These are phyloP conservation scores for Ochetophila trinervis DNA, from an alignment of 306 rosid species.

Conservation along the genomic window DNA sequence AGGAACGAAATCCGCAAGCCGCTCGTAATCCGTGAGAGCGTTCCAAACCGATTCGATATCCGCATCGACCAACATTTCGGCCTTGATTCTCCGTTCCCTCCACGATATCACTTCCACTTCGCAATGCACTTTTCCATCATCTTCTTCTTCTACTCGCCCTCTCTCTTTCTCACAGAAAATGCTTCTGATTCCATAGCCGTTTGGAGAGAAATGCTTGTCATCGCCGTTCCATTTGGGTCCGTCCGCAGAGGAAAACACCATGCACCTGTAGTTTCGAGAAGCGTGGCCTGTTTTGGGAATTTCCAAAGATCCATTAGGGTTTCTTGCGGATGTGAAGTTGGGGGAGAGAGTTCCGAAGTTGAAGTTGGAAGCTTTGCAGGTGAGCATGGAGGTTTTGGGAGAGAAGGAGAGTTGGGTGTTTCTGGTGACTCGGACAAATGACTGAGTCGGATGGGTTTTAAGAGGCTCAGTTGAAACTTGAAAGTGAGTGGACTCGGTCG, in stretches of 20 bases:
- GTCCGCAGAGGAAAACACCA: slow-evolving; percentile 24
- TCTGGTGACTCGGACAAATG: neutral
- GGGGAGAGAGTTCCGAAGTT: slow-evolving; percentile 32
- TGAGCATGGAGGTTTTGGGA: slow-evolving; percentile 38
- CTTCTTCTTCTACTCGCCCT: slow-evolving; percentile 3
- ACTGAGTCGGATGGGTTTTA: slow-evolving; percentile 2
- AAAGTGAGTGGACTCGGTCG: slow-evolving; percentile 23
- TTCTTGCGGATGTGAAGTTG: slow-evolving; percentile 14
- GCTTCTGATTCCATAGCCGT: slow-evolving; percentile 5
- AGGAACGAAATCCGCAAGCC: slow-evolving; percentile 83
- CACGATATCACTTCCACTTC: slow-evolving; percentile 81
- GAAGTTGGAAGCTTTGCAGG: slow-evolving; percentile 44
- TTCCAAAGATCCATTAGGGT: slow-evolving; percentile 19
- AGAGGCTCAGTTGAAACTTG: neutral
- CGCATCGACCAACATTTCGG: slow-evolving; percentile 54
- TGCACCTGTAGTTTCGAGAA: slow-evolving; percentile 27
- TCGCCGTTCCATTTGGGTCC: slow-evolving; percentile 32
- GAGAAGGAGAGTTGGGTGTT: neutral
- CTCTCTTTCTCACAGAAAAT: slow-evolving; percentile 3
- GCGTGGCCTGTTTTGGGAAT: slow-evolving; percentile 11
- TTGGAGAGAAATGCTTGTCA: slow-evolving; percentile 17
- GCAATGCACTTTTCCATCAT: slow-evolving; percentile 44
- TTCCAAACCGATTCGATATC: slow-evolving; percentile 73
- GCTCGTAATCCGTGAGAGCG: slow-evolving; percentile 88
- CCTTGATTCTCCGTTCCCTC: slow-evolving; percentile 78